Percentiles rank a stretch among this genome's conserved stretches.
These are phyloP conservation scores for Omphalotus olearius DNA, from an alignment of 1,284 basidiomycete species.

Conservation along the genomic window DNA sequence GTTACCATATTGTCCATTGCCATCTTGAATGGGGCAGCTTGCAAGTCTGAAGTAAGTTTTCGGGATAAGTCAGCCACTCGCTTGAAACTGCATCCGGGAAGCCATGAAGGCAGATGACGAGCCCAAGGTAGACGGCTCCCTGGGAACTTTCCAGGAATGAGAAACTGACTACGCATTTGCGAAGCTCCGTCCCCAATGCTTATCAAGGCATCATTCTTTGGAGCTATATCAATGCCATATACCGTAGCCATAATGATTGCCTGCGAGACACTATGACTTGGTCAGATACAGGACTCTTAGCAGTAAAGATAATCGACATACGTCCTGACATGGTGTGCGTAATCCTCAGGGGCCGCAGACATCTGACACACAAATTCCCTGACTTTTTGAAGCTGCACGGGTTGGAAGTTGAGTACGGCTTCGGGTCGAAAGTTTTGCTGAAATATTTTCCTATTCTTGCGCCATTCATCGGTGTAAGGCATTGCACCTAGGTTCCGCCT, in stretches of 20 bases:
- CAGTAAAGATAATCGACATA: constrained; percentile 11
- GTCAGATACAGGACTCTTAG: background rate
- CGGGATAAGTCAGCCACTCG: background rate
- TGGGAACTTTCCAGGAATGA: constrained; percentile 3
- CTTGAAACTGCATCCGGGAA: constrained; percentile 4
- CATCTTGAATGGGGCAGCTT: background rate
- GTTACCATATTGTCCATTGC: background rate
- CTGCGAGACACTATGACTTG: constrained; percentile 1
- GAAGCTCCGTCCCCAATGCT: background rate
- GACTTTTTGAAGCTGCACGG: constrained; percentile 20
- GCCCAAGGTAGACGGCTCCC: background rate
- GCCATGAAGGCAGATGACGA: constrained; percentile 4
- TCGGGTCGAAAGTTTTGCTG: constrained; percentile 25
- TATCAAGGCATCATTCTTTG: background rate
- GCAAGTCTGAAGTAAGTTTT: background rate
- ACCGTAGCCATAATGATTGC: constrained; percentile 6
- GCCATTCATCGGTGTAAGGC: constrained; percentile 24
- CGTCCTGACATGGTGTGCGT: constrained; percentile 23
- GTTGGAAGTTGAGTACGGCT: constrained; percentile 17
- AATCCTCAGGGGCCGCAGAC: constrained; percentile 18
- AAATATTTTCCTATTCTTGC: constrained; percentile 22
- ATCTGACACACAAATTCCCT: constrained; percentile 21
- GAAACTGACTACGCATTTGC: background rate
- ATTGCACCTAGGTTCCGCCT: constrained; percentile 4
- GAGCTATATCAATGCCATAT: constrained; percentile 3